Percentiles rank a stretch among this genome's conserved stretches.
Conservation (phyloP, 495 filamentous ascomycete species). For the Thermothielavioides terrestris region DNA sequence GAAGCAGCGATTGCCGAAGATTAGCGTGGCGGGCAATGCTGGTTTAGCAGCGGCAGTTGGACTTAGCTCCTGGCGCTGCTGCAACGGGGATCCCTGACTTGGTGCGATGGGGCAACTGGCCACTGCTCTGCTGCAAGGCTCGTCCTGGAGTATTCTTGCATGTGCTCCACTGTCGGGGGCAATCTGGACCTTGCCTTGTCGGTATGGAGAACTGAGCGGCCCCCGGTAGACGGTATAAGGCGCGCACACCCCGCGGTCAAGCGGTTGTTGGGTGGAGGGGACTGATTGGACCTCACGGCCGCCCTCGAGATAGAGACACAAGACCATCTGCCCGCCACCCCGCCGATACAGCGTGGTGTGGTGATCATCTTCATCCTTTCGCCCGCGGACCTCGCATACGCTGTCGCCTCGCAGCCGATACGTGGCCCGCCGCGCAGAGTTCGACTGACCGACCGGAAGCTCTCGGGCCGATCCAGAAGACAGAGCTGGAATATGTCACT, state of each 20-base stretch:
- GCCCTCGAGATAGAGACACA: too few relatives aligned
- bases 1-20: neutral
- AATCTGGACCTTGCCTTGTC: slow-evolving; percentile 2
- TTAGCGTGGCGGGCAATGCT: neutral
- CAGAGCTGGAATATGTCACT: slow-evolving; percentile 9
- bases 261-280: too few relatives aligned
- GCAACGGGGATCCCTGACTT: neutral
- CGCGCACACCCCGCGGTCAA: too few relatives aligned
- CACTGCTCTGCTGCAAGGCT: neutral
- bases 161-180: slow-evolving; percentile 5
- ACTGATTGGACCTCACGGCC: too few relatives aligned
- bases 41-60: neutral
- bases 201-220: neutral
- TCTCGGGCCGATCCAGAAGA: neutral
- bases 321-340: too few relatives aligned
- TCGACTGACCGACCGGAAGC: neutral
- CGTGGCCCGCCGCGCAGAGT: too few relatives aligned
- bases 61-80: neutral
- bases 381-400: too few relatives aligned
- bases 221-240: too few relatives aligned
- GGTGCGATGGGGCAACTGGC: neutral
- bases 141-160: neutral
- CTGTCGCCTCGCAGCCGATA: too few relatives aligned
- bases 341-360: too few relatives aligned
- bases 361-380: too few relatives aligned